Conservation (phyloP, 768 basidiomycete genomes). For the Coprinellus micaceus region DNA sequence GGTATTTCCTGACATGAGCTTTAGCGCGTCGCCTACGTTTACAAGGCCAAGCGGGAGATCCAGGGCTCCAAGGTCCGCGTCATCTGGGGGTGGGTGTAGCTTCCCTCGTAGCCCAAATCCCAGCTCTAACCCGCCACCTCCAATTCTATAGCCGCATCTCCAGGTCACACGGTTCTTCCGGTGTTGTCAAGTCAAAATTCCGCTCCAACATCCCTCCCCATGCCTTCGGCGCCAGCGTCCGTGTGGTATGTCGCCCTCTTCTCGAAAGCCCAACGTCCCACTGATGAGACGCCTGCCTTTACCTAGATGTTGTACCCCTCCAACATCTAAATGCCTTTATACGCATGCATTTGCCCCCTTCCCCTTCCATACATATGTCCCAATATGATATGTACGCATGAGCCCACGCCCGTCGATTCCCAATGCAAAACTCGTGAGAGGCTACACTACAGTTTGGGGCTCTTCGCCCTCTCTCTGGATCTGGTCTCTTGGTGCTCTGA, state of each 20-base stretch:
- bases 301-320: constrained; percentile 90
- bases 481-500: too few species aligned
- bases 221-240: constrained; percentile 88
- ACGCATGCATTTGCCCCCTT: constrained; percentile 29
- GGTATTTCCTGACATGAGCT: constrained; percentile 1
- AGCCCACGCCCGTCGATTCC: constrained; percentile 11
- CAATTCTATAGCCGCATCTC: constrained; percentile 72
- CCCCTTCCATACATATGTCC: constrained; percentile 37
- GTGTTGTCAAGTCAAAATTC: constrained; percentile 98
- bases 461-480: too few species aligned
- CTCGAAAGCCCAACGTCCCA: not conserved
- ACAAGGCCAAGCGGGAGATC: constrained; percentile 93
- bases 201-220: constrained; percentile 90
- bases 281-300: constrained; percentile 6
- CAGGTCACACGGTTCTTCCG: constrained; percentile 89
- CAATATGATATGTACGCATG: constrained; percentile 47
- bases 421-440: not conserved
- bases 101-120: not conserved
- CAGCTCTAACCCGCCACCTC: not conserved
- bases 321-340: constrained; percentile 53
- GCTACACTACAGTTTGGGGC: too few species aligned
- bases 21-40: constrained; percentile 95
- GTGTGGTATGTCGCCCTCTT: constrained; percentile 62
- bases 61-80: constrained; percentile 94
- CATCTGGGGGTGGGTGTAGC: constrained; percentile 85